These are phyloP conservation scores for barley (Hordeum vulgare) DNA, from an alignment of 176 grass and related monocot species.

Conservation along the genomic window MorexV3_pseudomolecules_assembly NC_058519.1:54811769-54812268, in stretches of 20 bases:
- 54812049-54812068: background rate
- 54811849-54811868: conserved; percentile 14
- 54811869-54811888: conserved; percentile 28
- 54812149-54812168: conserved; percentile 43
- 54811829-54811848: background rate
- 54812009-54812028: background rate
- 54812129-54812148: conserved; percentile 17
- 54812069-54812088: conserved; percentile 13
- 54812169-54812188: background rate
- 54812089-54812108: conserved; percentile 21
- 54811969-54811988: conserved; percentile 19
- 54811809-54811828: conserved; percentile 34
- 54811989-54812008: conserved; percentile 24
- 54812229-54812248: background rate
- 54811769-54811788: background rate
- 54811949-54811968: conserved; percentile 33
- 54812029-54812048: conserved; percentile 20
- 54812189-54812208: background rate
- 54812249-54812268: background rate
- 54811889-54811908: conserved; percentile 1
- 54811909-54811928: conserved; percentile 14
- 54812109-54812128: background rate
- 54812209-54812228: background rate
- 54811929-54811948: conserved; percentile 24
- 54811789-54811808: background rate